Conservation (phyloP, 2,329 filamentous ascomycete genomes). For the Xylariaceae sp. region DNA sequence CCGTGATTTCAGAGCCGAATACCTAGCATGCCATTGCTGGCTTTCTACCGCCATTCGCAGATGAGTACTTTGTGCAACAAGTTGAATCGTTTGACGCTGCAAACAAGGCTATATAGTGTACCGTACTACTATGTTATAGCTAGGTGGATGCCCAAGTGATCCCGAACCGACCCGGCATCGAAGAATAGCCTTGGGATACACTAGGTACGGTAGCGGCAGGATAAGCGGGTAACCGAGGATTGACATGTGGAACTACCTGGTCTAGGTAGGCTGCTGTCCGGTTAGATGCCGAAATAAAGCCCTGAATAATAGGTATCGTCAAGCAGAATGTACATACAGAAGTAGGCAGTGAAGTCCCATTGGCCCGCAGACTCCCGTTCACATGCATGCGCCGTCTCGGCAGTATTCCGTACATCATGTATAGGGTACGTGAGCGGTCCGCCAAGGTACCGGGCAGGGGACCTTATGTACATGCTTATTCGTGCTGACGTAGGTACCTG, state of each 20-base stretch:
- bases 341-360: too few species aligned
- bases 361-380: too few species aligned
- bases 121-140: too few species aligned
- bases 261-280: too few species aligned
- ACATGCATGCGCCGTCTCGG: too few species aligned
- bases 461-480: too few species aligned
- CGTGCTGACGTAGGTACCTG: neutral
- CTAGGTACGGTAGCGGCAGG: too few species aligned
- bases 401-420: too few species aligned
- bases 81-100: slow-evolving; percentile 3
- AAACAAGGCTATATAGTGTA: slow-evolving; percentile 12
- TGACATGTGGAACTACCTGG: too few species aligned
- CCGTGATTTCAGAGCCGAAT: slow-evolving; percentile 3
- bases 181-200: slow-evolving; percentile 13
- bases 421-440: too few species aligned
- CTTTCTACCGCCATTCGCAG: neutral
- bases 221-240: neutral
- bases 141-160: neutral
- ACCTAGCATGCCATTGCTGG: neutral
- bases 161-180: slow-evolving; percentile 15
- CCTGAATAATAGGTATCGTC: slow-evolving; percentile 11
- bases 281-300: slow-evolving; percentile 1
- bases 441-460: too few species aligned
- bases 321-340: neutral
- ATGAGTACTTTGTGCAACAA: neutral